Percentiles rank a stretch among this genome's conserved stretches.
These are phyloP conservation scores for Apophysomyces ossiformis DNA, from an alignment of 371 early-diverging fungal species.

Conservation along the genomic window DNA sequence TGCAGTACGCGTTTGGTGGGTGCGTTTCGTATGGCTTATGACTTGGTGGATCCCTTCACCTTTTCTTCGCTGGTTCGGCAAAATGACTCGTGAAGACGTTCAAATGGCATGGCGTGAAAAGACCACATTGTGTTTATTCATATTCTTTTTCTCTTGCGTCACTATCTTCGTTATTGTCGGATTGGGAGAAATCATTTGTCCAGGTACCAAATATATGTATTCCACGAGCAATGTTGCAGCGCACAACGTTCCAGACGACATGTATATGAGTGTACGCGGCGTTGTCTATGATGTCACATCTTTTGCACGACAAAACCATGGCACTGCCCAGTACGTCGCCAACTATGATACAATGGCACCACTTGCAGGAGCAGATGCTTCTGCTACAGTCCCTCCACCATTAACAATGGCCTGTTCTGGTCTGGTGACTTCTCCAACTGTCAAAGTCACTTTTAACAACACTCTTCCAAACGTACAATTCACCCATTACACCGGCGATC, in stretches of 20 bases:
- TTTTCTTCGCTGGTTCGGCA: conserved; percentile 66
- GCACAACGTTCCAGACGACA: conserved; percentile 47
- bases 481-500: conserved; percentile 50
- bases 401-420: conserved; percentile 63
- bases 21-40: conserved; percentile 81
- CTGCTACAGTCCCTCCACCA: conserved; percentile 75
- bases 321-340: conserved; percentile 49
- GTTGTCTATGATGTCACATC: conserved; percentile 71
- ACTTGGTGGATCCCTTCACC: conserved; percentile 91
- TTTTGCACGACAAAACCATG: conserved; percentile 59
- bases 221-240: conserved; percentile 55
- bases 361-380: conserved; percentile 71
- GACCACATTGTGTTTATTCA: conserved; percentile 89
- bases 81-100: conserved; percentile 84
- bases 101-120: conserved; percentile 98
- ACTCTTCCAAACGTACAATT: conserved; percentile 32
- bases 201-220: conserved; percentile 70
- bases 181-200: conserved; percentile 90
- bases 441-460: conserved; percentile 41
- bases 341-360: conserved; percentile 60
- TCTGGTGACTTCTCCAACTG: conserved; percentile 43
- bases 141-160: conserved; percentile 77
- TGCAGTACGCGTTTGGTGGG: conserved; percentile 79
- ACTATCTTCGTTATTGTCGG: conserved; percentile 91
- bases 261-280: conserved; percentile 72